Percentiles rank a stretch among this genome's conserved stretches.
Conservation (phyloP, 768 basidiomycete species). For the Boletus fagicola region DNA sequence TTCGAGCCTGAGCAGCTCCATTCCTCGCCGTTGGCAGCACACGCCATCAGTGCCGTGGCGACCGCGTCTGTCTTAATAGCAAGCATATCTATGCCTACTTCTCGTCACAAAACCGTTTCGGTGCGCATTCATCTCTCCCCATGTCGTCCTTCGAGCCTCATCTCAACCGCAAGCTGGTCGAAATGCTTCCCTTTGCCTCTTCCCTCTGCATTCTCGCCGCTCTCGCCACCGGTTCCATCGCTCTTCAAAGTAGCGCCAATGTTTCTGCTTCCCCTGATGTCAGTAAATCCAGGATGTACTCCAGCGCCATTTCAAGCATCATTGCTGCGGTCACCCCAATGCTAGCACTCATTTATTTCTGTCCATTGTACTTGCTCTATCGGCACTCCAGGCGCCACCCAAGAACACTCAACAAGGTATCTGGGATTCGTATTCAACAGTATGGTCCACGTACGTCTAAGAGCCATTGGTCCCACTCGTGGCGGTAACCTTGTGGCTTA, state of each 20-base stretch:
- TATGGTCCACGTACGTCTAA: constrained; percentile 50
- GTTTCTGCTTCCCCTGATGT: constrained; percentile 21
- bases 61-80: constrained; percentile 33
- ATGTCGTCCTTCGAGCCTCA: constrained; percentile 15
- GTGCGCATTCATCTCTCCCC: constrained; percentile 21
- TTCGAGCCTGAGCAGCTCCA: constrained; percentile 28
- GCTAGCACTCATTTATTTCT: constrained; percentile 47
- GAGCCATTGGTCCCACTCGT: background rate
- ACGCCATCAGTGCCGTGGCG: constrained; percentile 31
- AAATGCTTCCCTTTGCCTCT: constrained; percentile 38
- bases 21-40: constrained; percentile 30
- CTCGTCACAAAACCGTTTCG: constrained; percentile 30
- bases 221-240: constrained; percentile 33
- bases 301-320: constrained; percentile 36
- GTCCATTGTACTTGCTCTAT: constrained; percentile 49
- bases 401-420: constrained; percentile 48
- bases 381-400: constrained; percentile 46
- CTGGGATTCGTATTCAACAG: constrained; percentile 44
- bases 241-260: constrained; percentile 22
- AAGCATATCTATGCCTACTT: constrained; percentile 27
- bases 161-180: constrained; percentile 32
- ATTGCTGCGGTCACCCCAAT: constrained; percentile 37
- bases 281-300: constrained; percentile 32
- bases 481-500: constrained; percentile 19
- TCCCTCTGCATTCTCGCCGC: constrained; percentile 35